Evolutionary conservation across 2,329 filamentous ascomycete species (phyloP), one percentile per base, ranked within the genome.

Genomic region (Nigrospora sphaerica): DNA sequence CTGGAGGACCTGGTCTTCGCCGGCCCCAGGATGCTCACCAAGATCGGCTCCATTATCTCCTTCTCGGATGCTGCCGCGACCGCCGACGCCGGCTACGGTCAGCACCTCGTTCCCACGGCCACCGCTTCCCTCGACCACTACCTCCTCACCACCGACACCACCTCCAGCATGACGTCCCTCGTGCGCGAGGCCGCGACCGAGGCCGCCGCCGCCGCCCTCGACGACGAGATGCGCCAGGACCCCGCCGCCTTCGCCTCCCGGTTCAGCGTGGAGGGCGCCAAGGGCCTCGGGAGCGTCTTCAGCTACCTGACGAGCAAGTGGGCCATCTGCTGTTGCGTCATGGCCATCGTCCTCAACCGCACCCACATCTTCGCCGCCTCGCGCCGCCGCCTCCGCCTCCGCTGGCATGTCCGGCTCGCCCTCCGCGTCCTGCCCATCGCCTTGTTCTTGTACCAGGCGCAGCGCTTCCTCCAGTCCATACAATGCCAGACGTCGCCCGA

Each of bases 341-440:
- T 92, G 74, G 89, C 89, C 18, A 80, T 97, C 48, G 70, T 96
- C 48, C 73, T 97, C 19, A 97, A 97, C 62, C 82, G 93, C 47
- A 95, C 93, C 7, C 85, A 91, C 48, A 93, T 97, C 56, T 97
- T 95, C 65, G 92, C 90, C 37, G 92, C 91, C 0, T 92, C 89
- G 13, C 78, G 93, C 51, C 80, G 91, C 45, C 82, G 87, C 45
- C 72, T 96, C n/a, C 77, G 78, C 11, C 73, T 97, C 3, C 77
- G 78, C 46, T 92, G 88, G 81, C 77, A 82, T 33, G 70, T 84
- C 44, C 81, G 89, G 38, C 65, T 95, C 4, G 63, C 81, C 9
- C 64, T 95, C 13, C 86, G 91, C 44, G 69, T 85, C 32, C 61
- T 83, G 3, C 88, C 90, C 0, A 83, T 95, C 37, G 35, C 85